Evolutionary conservation across 2,329 filamentous ascomycete genomes (phyloP), one percentile per base, ranked within the genome.

Genomic region (Alternaria sp.): DNA sequence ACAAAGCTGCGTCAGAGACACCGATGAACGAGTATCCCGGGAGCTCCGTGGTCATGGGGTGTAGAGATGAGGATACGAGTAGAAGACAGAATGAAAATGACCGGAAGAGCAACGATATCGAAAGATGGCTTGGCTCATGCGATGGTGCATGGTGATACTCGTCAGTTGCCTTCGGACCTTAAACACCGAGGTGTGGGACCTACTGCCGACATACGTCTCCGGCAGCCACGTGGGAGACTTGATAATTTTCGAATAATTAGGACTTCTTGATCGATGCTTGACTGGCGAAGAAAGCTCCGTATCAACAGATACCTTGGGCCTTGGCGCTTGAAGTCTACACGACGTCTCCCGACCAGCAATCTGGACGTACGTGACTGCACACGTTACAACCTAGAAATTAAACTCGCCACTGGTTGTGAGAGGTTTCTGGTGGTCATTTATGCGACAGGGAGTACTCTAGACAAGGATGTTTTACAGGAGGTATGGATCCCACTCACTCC

Each of bases 1-100:
- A 23, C 13, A 52, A 54, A 36, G 26, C 15, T 19, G 52, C 64
- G 13, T 56, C 59, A 15, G 69, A 74, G 59, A 54, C 69, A 26
- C 63, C 68, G 21, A 57, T 23, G 21, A 44, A 65, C 36, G 51
- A 62, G 40, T 25, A 45, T 25, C 47, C 59, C 30, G 58, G 21
- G 67, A 64, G 50, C 32, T 67, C 19, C 62, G 60, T 21, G 62
- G 36, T 13, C 36, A 62, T 13, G 43, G 43, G 19, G 51, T 47
- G 10, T 15, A 62, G 5, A 45, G 25, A 17, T 36, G 30, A 55
- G 47, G 15, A 23, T 25, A 28, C 28, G 28, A 52, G 28, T 32
- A 19, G 30, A 40, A 15, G 5, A 17, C 13, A 19, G 32, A 44
- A 30, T 17, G n/a, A 52, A 11, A n/a, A 40, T 23, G 30, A 40